Conservation (phyloP, 1,284 basidiomycete species). For the Athelia psychrophila region DNA sequence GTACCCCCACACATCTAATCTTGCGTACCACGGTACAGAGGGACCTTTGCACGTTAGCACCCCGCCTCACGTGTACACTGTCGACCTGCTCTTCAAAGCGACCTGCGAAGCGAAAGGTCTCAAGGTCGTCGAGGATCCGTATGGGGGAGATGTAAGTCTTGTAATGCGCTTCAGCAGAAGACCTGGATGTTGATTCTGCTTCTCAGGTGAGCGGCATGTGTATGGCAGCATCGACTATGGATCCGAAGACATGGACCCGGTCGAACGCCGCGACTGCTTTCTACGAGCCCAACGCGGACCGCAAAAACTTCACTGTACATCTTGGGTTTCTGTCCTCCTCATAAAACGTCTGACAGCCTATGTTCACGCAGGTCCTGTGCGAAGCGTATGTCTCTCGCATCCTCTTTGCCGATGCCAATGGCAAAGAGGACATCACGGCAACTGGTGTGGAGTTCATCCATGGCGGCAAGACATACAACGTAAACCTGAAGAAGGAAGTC, state of each 20-base stretch:
- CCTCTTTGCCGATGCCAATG: slow-evolving; percentile 14
- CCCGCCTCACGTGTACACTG: neutral
- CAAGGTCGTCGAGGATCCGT: neutral
- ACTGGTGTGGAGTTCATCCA: slow-evolving; percentile 25
- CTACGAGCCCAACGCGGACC: slow-evolving; percentile 22
- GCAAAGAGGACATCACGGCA: slow-evolving; percentile 14
- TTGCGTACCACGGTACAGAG: neutral
- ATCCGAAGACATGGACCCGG: slow-evolving; percentile 23
- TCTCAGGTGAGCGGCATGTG: slow-evolving; percentile 21
- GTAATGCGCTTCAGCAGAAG: neutral
- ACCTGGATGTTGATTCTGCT: neutral
- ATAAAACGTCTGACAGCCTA: slow-evolving; percentile 9
- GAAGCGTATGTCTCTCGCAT: slow-evolving; percentile 5
- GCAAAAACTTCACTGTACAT: slow-evolving; percentile 21
- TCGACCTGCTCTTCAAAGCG: neutral
- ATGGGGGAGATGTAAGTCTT: slow-evolving; percentile 20
- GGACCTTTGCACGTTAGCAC: neutral
- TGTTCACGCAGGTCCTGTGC: slow-evolving; percentile 5
- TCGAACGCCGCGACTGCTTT: slow-evolving; percentile 25
- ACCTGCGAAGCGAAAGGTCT: neutral
- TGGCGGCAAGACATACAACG: slow-evolving; percentile 16
- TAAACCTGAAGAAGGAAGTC: slow-evolving; percentile 28
- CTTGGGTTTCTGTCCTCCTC: slow-evolving; percentile 13
- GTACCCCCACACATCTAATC: neutral
- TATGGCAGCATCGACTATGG: slow-evolving; percentile 19